Evolutionary conservation across 78 protist genomes (phyloP), one percentile per base, ranked within the genome.

Genomic region (slime mould (Dictyostelium discoideum)): DNA sequence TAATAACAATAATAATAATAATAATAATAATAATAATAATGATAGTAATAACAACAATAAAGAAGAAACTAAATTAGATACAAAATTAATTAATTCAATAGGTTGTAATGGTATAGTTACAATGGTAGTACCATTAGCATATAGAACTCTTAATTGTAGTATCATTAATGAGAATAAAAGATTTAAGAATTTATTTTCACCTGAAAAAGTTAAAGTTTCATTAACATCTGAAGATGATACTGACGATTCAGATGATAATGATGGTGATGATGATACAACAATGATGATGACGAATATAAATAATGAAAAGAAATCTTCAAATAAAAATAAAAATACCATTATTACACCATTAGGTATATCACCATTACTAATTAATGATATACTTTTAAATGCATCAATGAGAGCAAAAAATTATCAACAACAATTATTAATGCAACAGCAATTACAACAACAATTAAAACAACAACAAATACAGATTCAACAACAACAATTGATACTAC

Each of bases 321-420:
- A 14, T 0, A 0, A 24, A 6, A 24, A 29, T 0, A 24, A 5
- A 72, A 32, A 32, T 20, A 14, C 29, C 2, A 24, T 16, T 73
- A 39, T 77, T 77, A 4, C 14, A 77, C 46, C 83, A 77, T 77
- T 77, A 22, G 83, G 83, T 39, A 77, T 26, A 20, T 16, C 83
- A 32, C 22, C 57, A 77, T 29, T 46, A 40, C 5, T 39, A 37
- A 77, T 77, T 20, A 11, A 18, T 20, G 83, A 39, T 32, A 11
- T 20, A 1, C 39, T 40, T 24, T 77, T 77, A 77, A 77, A 40
- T 39, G 44, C 83, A 40, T 77, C 54, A 24, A 26, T 32, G 18
- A 77, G 24, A 18, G 78, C 78, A 9, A 26, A 69, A 9, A 69
- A 69, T 69, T 69, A 69, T 69, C 78, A 69, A 69, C 73, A 63